Percentiles rank a stretch among this genome's conserved stretches.
Evolutionary conservation across 176 grass and related monocot species (phyloP).

Genomic region (Pontederia paniculata): DNA sequence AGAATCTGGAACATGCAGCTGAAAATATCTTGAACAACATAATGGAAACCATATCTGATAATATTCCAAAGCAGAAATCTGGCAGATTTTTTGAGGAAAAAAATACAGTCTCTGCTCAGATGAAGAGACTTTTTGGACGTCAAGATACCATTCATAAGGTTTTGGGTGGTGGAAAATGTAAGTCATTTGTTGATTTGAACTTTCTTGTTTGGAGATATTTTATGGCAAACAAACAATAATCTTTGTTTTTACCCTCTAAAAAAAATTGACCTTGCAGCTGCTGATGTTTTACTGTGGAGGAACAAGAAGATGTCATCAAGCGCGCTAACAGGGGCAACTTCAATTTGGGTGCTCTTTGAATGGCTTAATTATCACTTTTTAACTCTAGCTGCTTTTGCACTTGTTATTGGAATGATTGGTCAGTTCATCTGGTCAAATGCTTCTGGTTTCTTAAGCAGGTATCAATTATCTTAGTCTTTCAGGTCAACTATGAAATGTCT

Average conservation of each 20-base stretch:
- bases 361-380: slow-evolving; percentile 80
- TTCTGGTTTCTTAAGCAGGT: slow-evolving; percentile 39
- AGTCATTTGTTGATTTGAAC: slow-evolving; percentile 12
- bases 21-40: slow-evolving; percentile 42
- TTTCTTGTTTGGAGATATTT: background rate
- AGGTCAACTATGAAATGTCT: background rate
- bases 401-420: slow-evolving; percentile 54
- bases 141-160: slow-evolving; percentile 44
- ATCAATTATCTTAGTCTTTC: background rate
- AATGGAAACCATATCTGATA: slow-evolving; percentile 47
- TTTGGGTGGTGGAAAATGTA: slow-evolving; percentile 66
- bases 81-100: slow-evolving; percentile 31
- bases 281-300: slow-evolving; percentile 82
- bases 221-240: background rate
- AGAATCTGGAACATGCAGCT: slow-evolving; percentile 30
- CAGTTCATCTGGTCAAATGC: slow-evolving; percentile 61
- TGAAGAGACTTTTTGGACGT: slow-evolving; percentile 36
- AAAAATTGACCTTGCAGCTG: slow-evolving; percentile 26
- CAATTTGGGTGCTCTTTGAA: slow-evolving; percentile 72
- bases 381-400: slow-evolving; percentile 38
- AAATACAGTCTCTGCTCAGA: slow-evolving; percentile 29
- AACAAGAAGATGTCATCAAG: slow-evolving; percentile 93
- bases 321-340: slow-evolving; percentile 51
- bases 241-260: background rate
- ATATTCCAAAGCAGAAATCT: slow-evolving; percentile 35